These are phyloP conservation scores for Botrytis pseudocinerea DNA, from an alignment of 2,329 filamentous ascomycete genomes.

Conservation along the genomic window DNA sequence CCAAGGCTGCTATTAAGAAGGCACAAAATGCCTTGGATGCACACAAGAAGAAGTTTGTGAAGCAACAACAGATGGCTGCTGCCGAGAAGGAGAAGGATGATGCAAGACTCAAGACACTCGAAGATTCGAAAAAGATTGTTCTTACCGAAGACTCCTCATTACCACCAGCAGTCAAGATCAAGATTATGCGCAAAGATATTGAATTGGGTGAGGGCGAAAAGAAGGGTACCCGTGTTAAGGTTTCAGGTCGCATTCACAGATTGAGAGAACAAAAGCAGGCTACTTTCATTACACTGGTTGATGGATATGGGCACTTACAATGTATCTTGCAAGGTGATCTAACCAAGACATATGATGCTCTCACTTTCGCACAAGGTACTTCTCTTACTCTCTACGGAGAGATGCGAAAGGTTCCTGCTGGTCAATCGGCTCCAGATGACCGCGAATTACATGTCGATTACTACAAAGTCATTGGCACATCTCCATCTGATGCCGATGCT, in stretches of 20 bases:
- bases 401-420: constrained; percentile 65
- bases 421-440: constrained; percentile 67
- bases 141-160: constrained; percentile 70
- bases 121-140: constrained; percentile 79
- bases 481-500: constrained; percentile 70
- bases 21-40: constrained; percentile 71
- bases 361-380: constrained; percentile 70
- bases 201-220: constrained; percentile 57
- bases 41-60: constrained; percentile 81
- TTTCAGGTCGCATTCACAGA: constrained; percentile 81
- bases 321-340: constrained; percentile 78
- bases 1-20: constrained; percentile 86
- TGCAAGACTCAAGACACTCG: constrained; percentile 67
- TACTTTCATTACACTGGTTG: constrained; percentile 81
- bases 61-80: constrained; percentile 71
- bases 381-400: constrained; percentile 69
- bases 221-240: constrained; percentile 73
- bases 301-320: constrained; percentile 84
- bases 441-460: constrained; percentile 73
- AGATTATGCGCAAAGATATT: constrained; percentile 69
- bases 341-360: constrained; percentile 72
- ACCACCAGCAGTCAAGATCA: constrained; percentile 73
- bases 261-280: constrained; percentile 79
- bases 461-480: constrained; percentile 67
- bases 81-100: constrained; percentile 72